Conservation (phyloP, 2,329 filamentous ascomycete genomes). For the Alternaria angustiovoidea region DNA sequence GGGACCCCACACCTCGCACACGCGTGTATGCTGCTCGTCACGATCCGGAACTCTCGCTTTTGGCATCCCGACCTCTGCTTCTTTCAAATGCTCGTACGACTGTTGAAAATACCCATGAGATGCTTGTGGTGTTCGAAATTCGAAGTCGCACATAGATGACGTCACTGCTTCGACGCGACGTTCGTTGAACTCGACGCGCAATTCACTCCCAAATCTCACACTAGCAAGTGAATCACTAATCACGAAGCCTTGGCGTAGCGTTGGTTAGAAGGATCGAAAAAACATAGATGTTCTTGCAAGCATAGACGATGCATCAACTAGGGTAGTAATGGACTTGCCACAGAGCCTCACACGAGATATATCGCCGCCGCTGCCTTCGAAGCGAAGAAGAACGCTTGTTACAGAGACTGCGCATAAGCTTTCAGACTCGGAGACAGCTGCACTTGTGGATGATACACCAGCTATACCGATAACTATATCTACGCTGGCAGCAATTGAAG, state of each 20-base stretch:
- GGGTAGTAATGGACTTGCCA: constrained; percentile 21
- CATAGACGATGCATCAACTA: neutral
- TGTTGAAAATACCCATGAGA: neutral
- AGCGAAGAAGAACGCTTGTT: constrained; percentile 21
- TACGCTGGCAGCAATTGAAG: constrained; percentile 60
- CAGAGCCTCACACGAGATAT: constrained; percentile 32
- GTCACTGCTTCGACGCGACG: neutral
- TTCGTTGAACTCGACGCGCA: neutral
- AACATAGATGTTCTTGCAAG: neutral
- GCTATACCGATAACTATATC: constrained; percentile 1
- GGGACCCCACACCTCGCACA: constrained; percentile 23
- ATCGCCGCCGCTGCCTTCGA: constrained; percentile 32
- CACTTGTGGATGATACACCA: neutral
- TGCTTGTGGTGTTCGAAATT: neutral
- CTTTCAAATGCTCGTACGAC: neutral
- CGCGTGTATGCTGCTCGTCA: constrained; percentile 27
- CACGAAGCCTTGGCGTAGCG: neutral
- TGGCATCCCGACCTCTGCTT: constrained; percentile 16
- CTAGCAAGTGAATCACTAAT: neutral
- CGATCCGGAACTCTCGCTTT: constrained; percentile 13
- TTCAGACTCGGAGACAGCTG: too few relatives aligned
- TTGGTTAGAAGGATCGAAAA: neutral
- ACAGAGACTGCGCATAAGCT: neutral
- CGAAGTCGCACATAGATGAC: neutral
- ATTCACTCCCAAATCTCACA: neutral